A percentile compares a stretch with the other conserved stretches of the same genome.
Evolutionary conservation across 2,329 filamentous ascomycete genomes (phyloP).

Genomic region (Colletotrichum sp.): DNA sequence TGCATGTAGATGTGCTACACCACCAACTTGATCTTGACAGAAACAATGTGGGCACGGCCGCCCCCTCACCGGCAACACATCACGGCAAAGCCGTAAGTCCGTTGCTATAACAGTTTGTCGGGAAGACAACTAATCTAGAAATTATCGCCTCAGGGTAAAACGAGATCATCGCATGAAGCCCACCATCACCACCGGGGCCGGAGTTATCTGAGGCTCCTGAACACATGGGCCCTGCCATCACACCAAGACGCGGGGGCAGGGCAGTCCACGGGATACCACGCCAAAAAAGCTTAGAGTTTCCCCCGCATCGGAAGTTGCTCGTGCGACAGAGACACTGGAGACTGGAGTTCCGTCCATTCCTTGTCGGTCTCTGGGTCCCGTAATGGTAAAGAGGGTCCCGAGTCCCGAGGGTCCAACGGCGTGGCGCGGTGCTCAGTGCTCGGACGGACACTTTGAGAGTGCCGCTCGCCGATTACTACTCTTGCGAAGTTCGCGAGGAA

Average conservation of each 20-base stretch:
- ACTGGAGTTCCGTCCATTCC: neutral
- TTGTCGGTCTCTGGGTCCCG: neutral
- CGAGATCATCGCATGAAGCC: neutral
- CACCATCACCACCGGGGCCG: neutral
- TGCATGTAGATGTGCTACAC: neutral
- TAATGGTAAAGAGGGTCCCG: neutral
- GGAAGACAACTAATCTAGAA: neutral
- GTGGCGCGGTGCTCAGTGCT: neutral
- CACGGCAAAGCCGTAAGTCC: neutral
- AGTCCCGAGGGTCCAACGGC: neutral
- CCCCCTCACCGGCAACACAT: neutral
- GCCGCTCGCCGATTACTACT: neutral
- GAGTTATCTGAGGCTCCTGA: neutral
- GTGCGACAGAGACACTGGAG: neutral
- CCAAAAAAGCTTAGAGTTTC: neutral
- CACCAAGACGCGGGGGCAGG: neutral
- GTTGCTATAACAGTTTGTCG: neutral
- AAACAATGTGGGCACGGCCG: neutral
- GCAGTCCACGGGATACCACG: neutral
- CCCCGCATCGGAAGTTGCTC: neutral
- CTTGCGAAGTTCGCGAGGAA: neutral
- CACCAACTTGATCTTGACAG: neutral
- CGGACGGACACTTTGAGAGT: neutral
- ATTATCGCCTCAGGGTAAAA: neutral
- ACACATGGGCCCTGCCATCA: neutral